Evolutionary conservation across 179 eudicot species (phyloP), one percentile per base, ranked within the genome.

Genomic region (Gypsophila paniculata): DNA sequence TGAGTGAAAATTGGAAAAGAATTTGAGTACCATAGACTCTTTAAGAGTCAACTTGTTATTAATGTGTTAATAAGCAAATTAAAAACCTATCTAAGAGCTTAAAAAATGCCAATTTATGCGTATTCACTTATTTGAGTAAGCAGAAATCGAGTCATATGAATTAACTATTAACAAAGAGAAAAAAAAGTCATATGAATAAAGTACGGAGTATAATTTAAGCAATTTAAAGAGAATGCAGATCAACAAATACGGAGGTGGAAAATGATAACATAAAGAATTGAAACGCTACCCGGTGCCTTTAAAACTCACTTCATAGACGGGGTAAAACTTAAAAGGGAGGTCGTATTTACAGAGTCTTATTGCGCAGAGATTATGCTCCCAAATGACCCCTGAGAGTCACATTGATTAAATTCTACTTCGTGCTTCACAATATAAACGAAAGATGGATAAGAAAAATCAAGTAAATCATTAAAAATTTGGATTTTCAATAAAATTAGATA

Each of bases 1-100:
- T 25, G 60, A 51, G 12, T n/a, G 11, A 49, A 23, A 68, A 49
- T 68, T 51, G 59, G 49, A 38, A 57, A 10, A 51, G 49, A 68
- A 49, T 51, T 68, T 26, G 23, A 68, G 59, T 68, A 49, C 0
- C 0, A 3, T 25, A 49, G n/a, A n/a, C 23, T 49, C 42, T 23
- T 1, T 1, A 17, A 65, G 10, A 46, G 55, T 46, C 53, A 39
- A 21, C 39, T 14, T 61, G n/a, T 29, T 26, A 5, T 13, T 61
- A 26, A 13, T 22, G 11, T 61, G 6, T 39, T 18, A 55, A 21
- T 14, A 18, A 18, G 11, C 5, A 29, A 21, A 55, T n/a, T n/a
- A n/a, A 18, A 13, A 17, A 39, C 65, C 11, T 26, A 32, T 61
- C 39, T 32, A 29, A 14, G 42, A 61, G 42, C 68, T 36, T 36